phyloP scores from a whole-genome alignment of 2,329 filamentous ascomycete species.

The Chaetomium sp. region DNA sequence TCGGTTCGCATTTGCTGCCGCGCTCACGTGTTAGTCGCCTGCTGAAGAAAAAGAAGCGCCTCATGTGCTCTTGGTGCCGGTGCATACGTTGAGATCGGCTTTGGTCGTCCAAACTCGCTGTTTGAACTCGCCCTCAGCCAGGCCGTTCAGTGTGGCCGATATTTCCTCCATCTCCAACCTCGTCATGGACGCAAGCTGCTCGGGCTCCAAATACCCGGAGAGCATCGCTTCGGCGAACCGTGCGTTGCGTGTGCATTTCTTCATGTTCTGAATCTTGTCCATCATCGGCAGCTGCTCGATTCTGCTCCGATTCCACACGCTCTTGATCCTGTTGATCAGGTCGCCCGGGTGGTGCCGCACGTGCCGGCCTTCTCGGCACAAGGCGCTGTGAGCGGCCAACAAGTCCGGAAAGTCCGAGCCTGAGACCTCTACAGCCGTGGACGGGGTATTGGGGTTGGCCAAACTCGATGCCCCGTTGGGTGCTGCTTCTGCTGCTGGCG shows the following conservation, averaged over 20 bases:
- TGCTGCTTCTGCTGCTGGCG: background rate
- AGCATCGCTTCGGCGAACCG: slow-evolving; percentile 34
- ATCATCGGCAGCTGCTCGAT: slow-evolving; percentile 23
- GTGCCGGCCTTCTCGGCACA: slow-evolving; percentile 22
- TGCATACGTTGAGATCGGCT: slow-evolving; percentile 29
- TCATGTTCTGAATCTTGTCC: slow-evolving; percentile 30
- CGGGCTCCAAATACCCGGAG: slow-evolving; percentile 27
- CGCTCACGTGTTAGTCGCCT: slow-evolving; percentile 19
- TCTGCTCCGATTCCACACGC: slow-evolving; percentile 1
- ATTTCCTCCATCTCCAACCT: slow-evolving; percentile 25
- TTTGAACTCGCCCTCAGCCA: slow-evolving; percentile 27
- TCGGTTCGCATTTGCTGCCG: slow-evolving; percentile 14
- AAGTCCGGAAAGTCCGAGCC: slow-evolving; percentile 8
- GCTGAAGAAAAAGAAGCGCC: background rate
- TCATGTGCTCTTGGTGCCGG: slow-evolving; percentile 14
- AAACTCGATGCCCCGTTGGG: background rate
- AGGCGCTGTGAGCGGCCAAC: background rate
- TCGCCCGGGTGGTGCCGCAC: slow-evolving; percentile 19
- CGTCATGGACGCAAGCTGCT: slow-evolving; percentile 22
- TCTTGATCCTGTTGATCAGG: slow-evolving; percentile 17
- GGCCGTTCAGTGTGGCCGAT: slow-evolving; percentile 8
- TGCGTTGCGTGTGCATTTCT: slow-evolving; percentile 11
- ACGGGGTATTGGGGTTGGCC: background rate
- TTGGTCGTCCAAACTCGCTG: slow-evolving; percentile 26
- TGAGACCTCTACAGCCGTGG: background rate